These are phyloP conservation scores for Gymnopilus dilepis DNA, from an alignment of 768 basidiomycete genomes.

Conservation along the genomic window DNA sequence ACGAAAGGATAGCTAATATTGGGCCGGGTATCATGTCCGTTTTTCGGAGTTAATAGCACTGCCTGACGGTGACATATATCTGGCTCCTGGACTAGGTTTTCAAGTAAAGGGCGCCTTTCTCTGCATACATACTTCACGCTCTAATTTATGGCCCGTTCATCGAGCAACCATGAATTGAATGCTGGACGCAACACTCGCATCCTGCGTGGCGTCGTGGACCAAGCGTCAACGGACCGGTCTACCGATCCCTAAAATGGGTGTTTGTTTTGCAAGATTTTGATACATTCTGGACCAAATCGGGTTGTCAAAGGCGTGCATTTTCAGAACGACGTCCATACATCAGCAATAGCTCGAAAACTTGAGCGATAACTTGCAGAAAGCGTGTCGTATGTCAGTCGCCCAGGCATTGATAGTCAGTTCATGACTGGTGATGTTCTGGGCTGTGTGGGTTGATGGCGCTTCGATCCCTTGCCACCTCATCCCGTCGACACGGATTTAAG, in stretches of 20 bases:
- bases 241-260: background rate
- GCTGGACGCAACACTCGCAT: background rate
- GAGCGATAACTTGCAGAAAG: constrained; percentile 1
- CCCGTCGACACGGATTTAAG: background rate
- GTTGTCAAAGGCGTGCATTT: constrained; percentile 8
- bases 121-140: background rate
- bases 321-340: constrained; percentile 5
- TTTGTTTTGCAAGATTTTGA: constrained; percentile 7
- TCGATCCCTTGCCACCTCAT: background rate
- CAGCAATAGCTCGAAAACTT: background rate
- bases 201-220: constrained; percentile 1
- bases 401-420: background rate
- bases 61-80: background rate
- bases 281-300: constrained; percentile 6
- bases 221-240: constrained; percentile 4
- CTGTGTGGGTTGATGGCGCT: background rate
- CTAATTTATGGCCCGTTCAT: background rate
- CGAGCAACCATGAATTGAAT: background rate
- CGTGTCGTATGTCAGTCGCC: background rate
- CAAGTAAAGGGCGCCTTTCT: background rate
- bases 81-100: background rate
- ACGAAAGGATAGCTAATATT: background rate
- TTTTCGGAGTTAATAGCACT: constrained; percentile 1
- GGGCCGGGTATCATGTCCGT: constrained; percentile 2
- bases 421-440: background rate